Base-by-base conservation (phyloP, 164 flowering plant species). In the Tetrastigma voinierianum region DNA sequence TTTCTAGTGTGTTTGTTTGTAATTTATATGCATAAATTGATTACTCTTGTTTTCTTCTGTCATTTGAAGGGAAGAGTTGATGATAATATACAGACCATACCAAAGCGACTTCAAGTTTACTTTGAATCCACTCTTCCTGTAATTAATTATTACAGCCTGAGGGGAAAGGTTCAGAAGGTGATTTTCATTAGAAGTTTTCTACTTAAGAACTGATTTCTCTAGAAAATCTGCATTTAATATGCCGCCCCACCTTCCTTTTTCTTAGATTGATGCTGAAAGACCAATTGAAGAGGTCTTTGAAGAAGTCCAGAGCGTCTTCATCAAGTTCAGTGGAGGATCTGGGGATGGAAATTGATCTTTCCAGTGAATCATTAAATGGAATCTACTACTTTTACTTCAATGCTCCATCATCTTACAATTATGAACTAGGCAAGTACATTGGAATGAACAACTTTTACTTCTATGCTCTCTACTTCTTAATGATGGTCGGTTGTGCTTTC, bases 61-160 rank as follows among this genome's bases (percentile, higher is more conserved):
- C 40, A 32, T 32, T 52, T 71, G 53, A 49, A 72, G 82, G 76
- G 77, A 46, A 65, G 76, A 66, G 70, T 62, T 59, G 81, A 78
- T 67, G 82, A 78, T 65, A 78, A 75, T 40, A 70, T 70, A 13
- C 79, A 75, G 15, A 75, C 82, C 17, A 72, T 75, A n/a, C 58
- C 54, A 57, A 78, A 78, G 71, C 73, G 77, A 2, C 67, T 78
- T 24, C 66, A 65, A 10, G 74, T 75, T 23, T 78, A 62, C 57
- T 2, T 65, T 61, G 77, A 75, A 61, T 72, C 72, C 23, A 78
- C 70, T 67, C 74, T 75, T 24, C 77, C 79, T 9, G 68, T 75
- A 14, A 65, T 75, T 53, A 62, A 78, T 46, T 58, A 78, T 70
- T 77, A 73, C 53, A 43, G 32, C 3, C 51, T 70, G 3, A 67